phyloP scores from a whole-genome alignment of 352 stramenopile genomes.

The Phytopythium mirpurense region DNA sequence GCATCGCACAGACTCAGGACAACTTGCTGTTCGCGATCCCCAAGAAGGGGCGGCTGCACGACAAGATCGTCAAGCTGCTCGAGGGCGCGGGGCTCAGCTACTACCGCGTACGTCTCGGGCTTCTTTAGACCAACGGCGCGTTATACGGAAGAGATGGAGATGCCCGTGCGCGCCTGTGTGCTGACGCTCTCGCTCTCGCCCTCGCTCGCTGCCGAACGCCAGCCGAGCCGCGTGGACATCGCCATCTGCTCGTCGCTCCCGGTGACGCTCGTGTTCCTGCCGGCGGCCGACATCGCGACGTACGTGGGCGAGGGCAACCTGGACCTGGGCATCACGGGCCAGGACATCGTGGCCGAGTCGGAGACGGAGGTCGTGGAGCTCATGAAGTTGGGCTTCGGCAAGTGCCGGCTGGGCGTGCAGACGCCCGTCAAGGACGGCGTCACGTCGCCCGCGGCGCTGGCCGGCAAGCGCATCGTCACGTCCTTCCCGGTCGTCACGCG shows the following conservation, averaged over 20 bases:
- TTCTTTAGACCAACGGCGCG: too few species aligned
- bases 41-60: constrained; percentile 97
- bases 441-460: constrained; percentile 73
- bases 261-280: constrained; percentile 97
- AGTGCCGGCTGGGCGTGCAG: constrained; percentile 95
- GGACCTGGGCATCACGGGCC: constrained; percentile 97
- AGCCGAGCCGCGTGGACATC: constrained; percentile 88
- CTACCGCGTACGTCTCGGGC: constrained; percentile 57
- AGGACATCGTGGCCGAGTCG: constrained; percentile 93
- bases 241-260: constrained; percentile 92
- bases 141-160: too few species aligned
- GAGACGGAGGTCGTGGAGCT: constrained; percentile 88
- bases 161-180: too few species aligned
- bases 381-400: constrained; percentile 95
- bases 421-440: constrained; percentile 88
- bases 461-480: constrained; percentile 97
- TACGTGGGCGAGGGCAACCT: constrained; percentile 98
- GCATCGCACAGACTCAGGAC: constrained; percentile 28
- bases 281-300: constrained; percentile 95
- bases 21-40: constrained; percentile 92
- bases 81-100: constrained; percentile 95
- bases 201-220: not conserved
- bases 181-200: too few species aligned
- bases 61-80: constrained; percentile 96
- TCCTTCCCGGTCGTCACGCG: constrained; percentile 94